Conservation (phyloP, 1,284 basidiomycete species). For the Phellinidium pouzarii region DNA sequence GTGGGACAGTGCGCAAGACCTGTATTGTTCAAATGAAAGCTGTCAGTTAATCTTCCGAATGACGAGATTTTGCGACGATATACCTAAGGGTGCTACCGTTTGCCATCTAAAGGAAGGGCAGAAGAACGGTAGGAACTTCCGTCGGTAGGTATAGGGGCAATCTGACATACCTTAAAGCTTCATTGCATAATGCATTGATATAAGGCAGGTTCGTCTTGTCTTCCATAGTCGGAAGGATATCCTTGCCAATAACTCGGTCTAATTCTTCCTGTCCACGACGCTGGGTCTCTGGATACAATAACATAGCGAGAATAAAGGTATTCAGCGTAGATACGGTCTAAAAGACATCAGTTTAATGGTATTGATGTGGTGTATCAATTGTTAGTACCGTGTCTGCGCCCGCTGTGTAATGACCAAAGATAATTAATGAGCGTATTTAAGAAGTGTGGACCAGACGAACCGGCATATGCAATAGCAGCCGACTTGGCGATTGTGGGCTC, state of each 20-base stretch:
- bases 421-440: neutral
- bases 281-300: constrained; percentile 16
- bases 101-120: constrained; percentile 9
- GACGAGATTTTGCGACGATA: neutral
- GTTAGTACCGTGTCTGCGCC: neutral
- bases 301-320: constrained; percentile 18
- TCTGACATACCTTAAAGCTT: constrained; percentile 8
- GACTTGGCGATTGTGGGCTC: neutral
- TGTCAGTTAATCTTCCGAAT: neutral
- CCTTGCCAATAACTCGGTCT: constrained; percentile 21
- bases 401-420: neutral
- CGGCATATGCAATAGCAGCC: neutral
- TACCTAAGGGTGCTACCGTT: constrained; percentile 8
- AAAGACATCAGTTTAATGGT: neutral
- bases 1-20: constrained; percentile 3
- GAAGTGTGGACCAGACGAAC: neutral
- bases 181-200: constrained; percentile 18
- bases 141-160: neutral
- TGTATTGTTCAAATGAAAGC: neutral
- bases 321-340: constrained; percentile 13
- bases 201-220: constrained; percentile 22
- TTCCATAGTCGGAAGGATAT: constrained; percentile 18
- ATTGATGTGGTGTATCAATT: neutral
- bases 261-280: constrained; percentile 18
- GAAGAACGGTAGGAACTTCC: neutral